Conservation (phyloP, 805 yeast species). For the Limtongozyma cylindracea region DNA sequence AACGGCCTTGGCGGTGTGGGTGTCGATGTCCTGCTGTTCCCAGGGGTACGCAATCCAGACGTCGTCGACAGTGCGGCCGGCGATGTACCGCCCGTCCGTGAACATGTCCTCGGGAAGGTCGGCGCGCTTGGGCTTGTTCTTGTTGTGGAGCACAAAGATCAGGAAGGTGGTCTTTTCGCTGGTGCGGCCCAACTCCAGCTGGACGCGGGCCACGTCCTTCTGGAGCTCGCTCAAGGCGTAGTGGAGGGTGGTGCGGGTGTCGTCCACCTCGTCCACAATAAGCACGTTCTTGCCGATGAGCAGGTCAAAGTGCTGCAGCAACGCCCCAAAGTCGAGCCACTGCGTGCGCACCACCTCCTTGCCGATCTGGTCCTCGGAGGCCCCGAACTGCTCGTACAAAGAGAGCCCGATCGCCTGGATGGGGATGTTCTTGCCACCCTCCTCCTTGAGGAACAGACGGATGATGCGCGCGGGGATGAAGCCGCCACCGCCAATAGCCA, state of each 20-base stretch:
- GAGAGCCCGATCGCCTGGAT: slow-evolving; percentile 4
- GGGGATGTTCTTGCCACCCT: slow-evolving; percentile 2
- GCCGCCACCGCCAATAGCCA: slow-evolving; percentile 4
- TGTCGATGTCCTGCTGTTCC: slow-evolving; percentile 58
- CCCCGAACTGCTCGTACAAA: slow-evolving; percentile 3
- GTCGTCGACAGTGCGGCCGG: slow-evolving; percentile 55
- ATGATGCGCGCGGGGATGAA: slow-evolving; percentile 4
- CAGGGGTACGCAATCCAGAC: slow-evolving; percentile 76
- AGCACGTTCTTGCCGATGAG: slow-evolving; percentile 46
- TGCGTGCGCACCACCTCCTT: slow-evolving; percentile 45
- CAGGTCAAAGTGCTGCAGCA: slow-evolving; percentile 26
- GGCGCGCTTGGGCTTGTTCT: slow-evolving; percentile 46
- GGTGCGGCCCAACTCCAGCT: slow-evolving; percentile 21
- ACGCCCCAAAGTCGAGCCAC: slow-evolving; percentile 43
- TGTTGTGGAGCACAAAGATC: slow-evolving; percentile 58
- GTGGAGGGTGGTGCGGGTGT: slow-evolving; percentile 64
- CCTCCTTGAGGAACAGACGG: slow-evolving; percentile 3
- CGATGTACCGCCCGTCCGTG: slow-evolving; percentile 36
- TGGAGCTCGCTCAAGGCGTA: slow-evolving; percentile 55
- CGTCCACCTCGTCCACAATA: slow-evolving; percentile 71
- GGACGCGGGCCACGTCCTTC: slow-evolving; percentile 39
- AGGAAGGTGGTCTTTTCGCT: slow-evolving; percentile 33
- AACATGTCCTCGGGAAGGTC: slow-evolving; percentile 39
- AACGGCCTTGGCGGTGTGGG: slow-evolving; percentile 45
- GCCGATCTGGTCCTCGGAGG: slow-evolving; percentile 11